Evolutionary conservation across 2,329 filamentous ascomycete genomes (phyloP), one percentile per base, ranked within the genome.

Genomic region (Aspergillus persii): DNA sequence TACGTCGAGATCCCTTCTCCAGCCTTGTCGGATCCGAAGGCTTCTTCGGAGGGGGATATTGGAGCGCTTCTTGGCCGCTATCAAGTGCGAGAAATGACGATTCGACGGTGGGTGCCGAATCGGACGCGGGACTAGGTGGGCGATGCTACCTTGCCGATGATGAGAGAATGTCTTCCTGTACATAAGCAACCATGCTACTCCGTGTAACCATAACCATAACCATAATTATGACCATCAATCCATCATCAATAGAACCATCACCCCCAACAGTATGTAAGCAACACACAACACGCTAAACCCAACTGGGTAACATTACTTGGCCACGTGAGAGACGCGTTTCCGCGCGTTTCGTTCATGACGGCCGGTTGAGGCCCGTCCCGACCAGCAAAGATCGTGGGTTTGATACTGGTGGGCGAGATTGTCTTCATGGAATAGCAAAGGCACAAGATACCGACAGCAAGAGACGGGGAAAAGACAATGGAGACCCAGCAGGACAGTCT

Each of bases 1-100:
- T 99, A 97, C 71, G 93, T 99, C 11, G 93, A 98, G 64, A 83
- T 99, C 4, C 95, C 95, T 2, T 83, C 89, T 3, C 89, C 91
- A 1, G 69, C 80, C 15, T 77, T 47, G n/a, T 49, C 53, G 12
- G 56, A 53, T 29, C 33, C 78, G 50, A 76, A 80, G 30, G 73
- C 79, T 8, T 39, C 55, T 23, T 62, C 61, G 2, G 74, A 75
- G 39, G 58, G 70, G 79, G 86, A 90, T 60, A 82, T 95, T 53
- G 83, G 86, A 1, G 79, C 78, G 8, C 74, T 89, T 29, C 74
- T 97, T 68, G 82, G 82, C 67, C 79, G 83, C 56, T 97, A 96
- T 72, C 88, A 83, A 66, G 83, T 97, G 26, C 83, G 91, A 61
- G 93, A 97, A 73, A 85, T 96, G 62, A 84, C 90, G 61, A 81